These are phyloP conservation scores for Cenchrus purpureus DNA, from an alignment of 176 grass and related monocot genomes.

Conservation along the genomic window DNA sequence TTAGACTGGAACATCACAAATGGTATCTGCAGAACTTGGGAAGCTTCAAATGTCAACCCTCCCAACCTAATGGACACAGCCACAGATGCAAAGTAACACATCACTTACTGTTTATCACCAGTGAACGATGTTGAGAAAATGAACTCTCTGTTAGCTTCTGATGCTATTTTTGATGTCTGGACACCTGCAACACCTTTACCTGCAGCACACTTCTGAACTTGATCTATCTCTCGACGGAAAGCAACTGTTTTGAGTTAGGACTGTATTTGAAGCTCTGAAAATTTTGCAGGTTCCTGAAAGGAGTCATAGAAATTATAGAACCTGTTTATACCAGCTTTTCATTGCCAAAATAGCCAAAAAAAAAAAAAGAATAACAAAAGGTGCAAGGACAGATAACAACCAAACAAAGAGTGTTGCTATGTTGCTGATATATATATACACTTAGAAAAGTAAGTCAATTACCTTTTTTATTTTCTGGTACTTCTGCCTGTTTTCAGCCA, in stretches of 20 bases:
- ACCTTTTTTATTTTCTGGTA: slow-evolving; percentile 98
- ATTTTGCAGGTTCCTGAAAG: slow-evolving; percentile 88
- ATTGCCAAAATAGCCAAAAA: neutral
- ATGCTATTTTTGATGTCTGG: slow-evolving; percentile 91
- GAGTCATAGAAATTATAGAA: slow-evolving; percentile 7
- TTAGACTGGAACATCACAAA: slow-evolving; percentile 9
- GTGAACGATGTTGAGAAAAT: slow-evolving; percentile 98
- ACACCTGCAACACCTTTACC: slow-evolving; percentile 79
- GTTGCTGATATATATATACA: slow-evolving; percentile 20
- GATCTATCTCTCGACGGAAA: slow-evolving; percentile 89
- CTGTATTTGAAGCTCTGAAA: slow-evolving; percentile 98
- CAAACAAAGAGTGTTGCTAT: slow-evolving; percentile 20
- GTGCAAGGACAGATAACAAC: neutral
- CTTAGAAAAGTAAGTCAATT: slow-evolving; percentile 29
- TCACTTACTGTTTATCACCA: slow-evolving; percentile 93
- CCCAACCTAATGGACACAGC: slow-evolving; percentile 25
- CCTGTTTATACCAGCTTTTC: neutral
- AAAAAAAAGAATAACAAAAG: neutral
- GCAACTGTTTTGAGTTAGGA: slow-evolving; percentile 99
- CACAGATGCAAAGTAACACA: slow-evolving; percentile 27
- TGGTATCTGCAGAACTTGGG: slow-evolving; percentile 7
- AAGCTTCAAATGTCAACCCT: slow-evolving; percentile 8
- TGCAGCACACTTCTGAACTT: slow-evolving; percentile 79
- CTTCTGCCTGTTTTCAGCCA: slow-evolving; percentile 99
- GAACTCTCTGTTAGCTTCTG: slow-evolving; percentile 95